Evolutionary conservation across 2,329 filamentous ascomycete genomes (phyloP).

Genomic region (Blastomyces emzantsi): DNA sequence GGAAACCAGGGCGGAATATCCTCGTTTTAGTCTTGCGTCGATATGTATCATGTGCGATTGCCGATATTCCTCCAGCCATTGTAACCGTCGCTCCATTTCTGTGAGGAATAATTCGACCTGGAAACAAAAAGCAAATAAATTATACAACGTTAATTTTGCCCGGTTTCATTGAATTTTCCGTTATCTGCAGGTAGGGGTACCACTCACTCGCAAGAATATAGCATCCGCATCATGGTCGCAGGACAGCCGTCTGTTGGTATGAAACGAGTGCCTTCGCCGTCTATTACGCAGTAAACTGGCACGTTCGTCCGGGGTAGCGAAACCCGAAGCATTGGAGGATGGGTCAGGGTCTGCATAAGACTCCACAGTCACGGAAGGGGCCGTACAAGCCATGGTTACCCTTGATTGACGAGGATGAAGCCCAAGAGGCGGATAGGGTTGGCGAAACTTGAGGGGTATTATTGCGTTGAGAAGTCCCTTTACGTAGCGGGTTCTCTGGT

Average conservation of each 20-base stretch:
- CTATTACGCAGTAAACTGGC: constrained; percentile 32
- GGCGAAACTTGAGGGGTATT: not conserved
- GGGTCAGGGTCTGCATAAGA: constrained; percentile 23
- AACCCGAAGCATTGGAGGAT: constrained; percentile 19
- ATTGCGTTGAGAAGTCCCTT: not conserved
- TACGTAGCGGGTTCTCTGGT: not conserved
- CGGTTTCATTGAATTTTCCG: not conserved
- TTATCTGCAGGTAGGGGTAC: not conserved
- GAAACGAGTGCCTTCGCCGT: constrained; percentile 39
- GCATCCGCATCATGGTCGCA: constrained; percentile 40
- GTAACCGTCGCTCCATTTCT: constrained; percentile 77
- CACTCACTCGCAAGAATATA: constrained; percentile 35
- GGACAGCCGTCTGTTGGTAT: constrained; percentile 34
- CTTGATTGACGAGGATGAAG: constrained; percentile 7
- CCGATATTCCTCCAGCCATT: constrained; percentile 80
- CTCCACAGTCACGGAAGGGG: constrained; percentile 34
- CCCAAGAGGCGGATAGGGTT: not conserved
- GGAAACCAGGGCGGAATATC: constrained; percentile 75
- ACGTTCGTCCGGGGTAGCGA: constrained; percentile 26
- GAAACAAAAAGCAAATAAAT: not conserved
- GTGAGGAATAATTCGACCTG: constrained; percentile 49
- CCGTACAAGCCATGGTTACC: constrained; percentile 31
- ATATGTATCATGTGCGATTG: constrained; percentile 71
- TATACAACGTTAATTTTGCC: not conserved
- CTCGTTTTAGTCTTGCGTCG: constrained; percentile 73